Base-by-base conservation (phyloP, 495 filamentous ascomycete species). In the Trichoderma asperelloides region DNA sequence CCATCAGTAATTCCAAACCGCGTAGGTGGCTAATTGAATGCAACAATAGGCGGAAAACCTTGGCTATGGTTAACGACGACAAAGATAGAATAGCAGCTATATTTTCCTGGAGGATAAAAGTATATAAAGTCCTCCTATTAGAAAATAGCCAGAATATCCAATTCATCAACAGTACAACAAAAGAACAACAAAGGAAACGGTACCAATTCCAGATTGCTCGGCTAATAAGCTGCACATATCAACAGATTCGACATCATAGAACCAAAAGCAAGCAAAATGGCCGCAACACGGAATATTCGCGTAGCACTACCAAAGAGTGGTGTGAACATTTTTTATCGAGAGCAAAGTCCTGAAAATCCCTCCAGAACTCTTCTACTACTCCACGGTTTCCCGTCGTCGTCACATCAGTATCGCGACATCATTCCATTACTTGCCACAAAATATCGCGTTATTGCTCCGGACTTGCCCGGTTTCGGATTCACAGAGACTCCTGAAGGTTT, bases 321-420 rank as follows among this genome's bases (percentile, higher is more conserved):
- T 30, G 67, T 82, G 71, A 81, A 86, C 68, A 70, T 85, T 69
- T 88, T 89, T 74, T 88, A 87, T 71, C 82, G 82, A 28, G 72
- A 77, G 55, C 74, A 83, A 0, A 81, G 83, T 3, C 68, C 74
- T 3, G 62, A 69, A 62, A 63, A 71, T 66, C 74, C 76, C 2
- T 84, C 86, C 5, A 75, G 16, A 9, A 60, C 79, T 2, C 70
- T 89, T 28, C 80, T 89, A 63, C 82, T 90, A 40, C 82, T 90
- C 18, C 86, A 88, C 66, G 86, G 86, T 49, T 88, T 86, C 70
- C 87, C 86, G 0, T 79, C 82, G 11, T 88, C 86, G 4, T 88
- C 87, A 0, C 81, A 87, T 72, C 81, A 85, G 74, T 88, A 83
- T 71, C 84, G 85, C 51, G 78, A 86, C 68, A 71, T 88, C 9